Percentiles rank a stretch among this genome's conserved stretches.
Evolutionary conservation across 2,329 filamentous ascomycete genomes (phyloP).

Genomic region (Xylariaceae sp.): DNA sequence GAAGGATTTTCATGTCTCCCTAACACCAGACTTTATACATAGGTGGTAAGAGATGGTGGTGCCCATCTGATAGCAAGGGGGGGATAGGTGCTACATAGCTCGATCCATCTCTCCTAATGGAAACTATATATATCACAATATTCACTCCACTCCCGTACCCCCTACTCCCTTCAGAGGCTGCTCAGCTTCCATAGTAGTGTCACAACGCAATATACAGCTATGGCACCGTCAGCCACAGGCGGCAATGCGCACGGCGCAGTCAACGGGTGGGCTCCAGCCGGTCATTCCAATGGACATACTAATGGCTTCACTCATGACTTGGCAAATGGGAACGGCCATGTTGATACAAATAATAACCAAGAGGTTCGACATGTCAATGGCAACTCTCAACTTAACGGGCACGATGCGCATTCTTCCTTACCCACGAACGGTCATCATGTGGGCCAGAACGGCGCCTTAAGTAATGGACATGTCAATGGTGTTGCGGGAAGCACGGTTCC

Average conservation of each 20-base stretch:
- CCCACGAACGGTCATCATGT: slow-evolving; percentile 16
- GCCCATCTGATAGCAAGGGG: slow-evolving; percentile 3
- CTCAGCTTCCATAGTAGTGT: slow-evolving; percentile 24
- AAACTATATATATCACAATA: slow-evolving; percentile 34
- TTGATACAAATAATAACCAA: slow-evolving; percentile 14
- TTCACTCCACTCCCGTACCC: slow-evolving; percentile 17
- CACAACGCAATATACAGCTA: slow-evolving; percentile 29
- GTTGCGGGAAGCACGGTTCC: slow-evolving; percentile 12
- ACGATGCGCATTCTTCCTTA: slow-evolving; percentile 7
- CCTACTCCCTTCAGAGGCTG: slow-evolving; percentile 15
- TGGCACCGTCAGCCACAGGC: slow-evolving; percentile 37
- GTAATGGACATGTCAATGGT: slow-evolving; percentile 21
- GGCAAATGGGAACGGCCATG: slow-evolving; percentile 21
- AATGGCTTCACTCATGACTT: slow-evolving; percentile 33
- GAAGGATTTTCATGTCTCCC: slow-evolving; percentile 37
- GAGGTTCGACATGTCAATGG: slow-evolving; percentile 3
- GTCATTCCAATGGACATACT: slow-evolving; percentile 28
- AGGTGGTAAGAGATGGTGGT: slow-evolving; percentile 12
- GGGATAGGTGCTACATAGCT: slow-evolving; percentile 3
- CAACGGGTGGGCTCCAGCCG: slow-evolving; percentile 36
- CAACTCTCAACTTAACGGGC: slow-evolving; percentile 11
- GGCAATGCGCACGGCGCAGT: slow-evolving; percentile 26
- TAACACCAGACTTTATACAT: slow-evolving; percentile 28
- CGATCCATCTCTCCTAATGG: slow-evolving; percentile 5
- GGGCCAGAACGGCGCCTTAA: slow-evolving; percentile 5